Evolutionary conservation across 768 basidiomycete genomes (phyloP).

Genomic region (Panaeolus papilionaceus): DNA sequence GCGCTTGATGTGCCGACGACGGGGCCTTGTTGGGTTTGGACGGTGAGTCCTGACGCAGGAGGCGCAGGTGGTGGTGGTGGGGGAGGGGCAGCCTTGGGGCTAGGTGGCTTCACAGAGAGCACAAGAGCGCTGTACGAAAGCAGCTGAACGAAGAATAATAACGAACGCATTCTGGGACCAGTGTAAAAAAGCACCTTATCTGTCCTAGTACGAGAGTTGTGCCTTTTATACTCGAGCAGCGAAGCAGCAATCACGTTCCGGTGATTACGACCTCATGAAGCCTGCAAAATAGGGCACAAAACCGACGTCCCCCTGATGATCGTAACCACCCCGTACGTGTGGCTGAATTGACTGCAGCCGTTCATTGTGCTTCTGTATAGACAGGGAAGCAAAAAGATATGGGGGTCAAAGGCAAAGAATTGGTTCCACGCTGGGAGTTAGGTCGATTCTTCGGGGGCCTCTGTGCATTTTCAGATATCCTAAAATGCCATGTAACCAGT

Average conservation of each 20-base stretch:
- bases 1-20: slow-evolving; percentile 35
- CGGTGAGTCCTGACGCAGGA: slow-evolving; percentile 26
- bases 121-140: neutral
- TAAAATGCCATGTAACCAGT: neutral
- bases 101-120: neutral
- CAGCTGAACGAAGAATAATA: neutral
- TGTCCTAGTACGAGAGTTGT: neutral
- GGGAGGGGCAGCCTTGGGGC: neutral
- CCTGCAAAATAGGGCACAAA: neutral
- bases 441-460: neutral
- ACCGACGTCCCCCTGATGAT: slow-evolving; percentile 6
- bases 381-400: neutral
- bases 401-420: neutral
- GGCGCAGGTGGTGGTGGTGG: neutral
- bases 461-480: neutral
- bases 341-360: neutral
- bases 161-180: slow-evolving; percentile 7
- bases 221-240: neutral
- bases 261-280: neutral
- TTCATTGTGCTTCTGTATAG: neutral
- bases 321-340: neutral
- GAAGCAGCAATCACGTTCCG: neutral
- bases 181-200: neutral
- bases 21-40: slow-evolving; percentile 38
- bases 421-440: neutral